These are phyloP conservation scores for Mycogone perniciosa DNA, from an alignment of 2,329 filamentous ascomycete genomes.

Conservation along the genomic window DNA sequence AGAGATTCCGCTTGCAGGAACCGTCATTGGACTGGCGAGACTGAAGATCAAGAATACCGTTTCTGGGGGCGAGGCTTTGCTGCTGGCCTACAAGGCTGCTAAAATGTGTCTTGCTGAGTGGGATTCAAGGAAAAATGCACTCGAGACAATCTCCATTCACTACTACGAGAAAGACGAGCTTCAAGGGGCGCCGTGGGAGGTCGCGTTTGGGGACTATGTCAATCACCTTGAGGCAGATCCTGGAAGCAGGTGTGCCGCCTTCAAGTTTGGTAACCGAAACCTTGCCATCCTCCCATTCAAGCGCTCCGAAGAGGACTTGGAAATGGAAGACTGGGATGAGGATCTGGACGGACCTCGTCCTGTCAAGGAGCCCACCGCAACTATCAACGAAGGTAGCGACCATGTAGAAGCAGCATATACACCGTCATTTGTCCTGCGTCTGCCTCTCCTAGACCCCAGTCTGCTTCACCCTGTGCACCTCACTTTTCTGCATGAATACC, in stretches of 20 bases:
- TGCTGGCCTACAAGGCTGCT: conserved; percentile 82
- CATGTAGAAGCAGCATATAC: conserved; percentile 64
- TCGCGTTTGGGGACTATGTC: conserved; percentile 65
- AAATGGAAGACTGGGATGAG: conserved; percentile 86
- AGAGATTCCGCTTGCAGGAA: conserved; percentile 79
- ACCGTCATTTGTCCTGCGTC: conserved; percentile 85
- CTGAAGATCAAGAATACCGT: conserved; percentile 67
- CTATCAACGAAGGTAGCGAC: conserved; percentile 30
- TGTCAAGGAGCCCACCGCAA: conserved; percentile 35
- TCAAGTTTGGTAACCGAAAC: conserved; percentile 85
- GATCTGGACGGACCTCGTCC: conserved; percentile 66
- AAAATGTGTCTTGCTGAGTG: conserved; percentile 92
- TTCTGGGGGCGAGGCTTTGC: conserved; percentile 74
- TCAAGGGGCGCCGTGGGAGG: conserved; percentile 73
- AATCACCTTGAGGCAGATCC: conserved; percentile 86
- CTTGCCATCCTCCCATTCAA: conserved; percentile 92
- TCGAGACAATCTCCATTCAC: conserved; percentile 90
- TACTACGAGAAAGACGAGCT: conserved; percentile 96
- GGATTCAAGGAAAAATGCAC: conserved; percentile 72
- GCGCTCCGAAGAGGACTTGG: conserved; percentile 77
- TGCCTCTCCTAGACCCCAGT: conserved; percentile 80
- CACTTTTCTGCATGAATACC: conserved; percentile 91
- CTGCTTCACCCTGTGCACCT: conserved; percentile 87
- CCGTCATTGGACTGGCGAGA: conserved; percentile 73
- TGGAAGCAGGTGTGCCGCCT: conserved; percentile 83